phyloP scores from a whole-genome alignment of 192 early-diverging fungal genomes.

The Umbelopsis isabellina region DNA sequence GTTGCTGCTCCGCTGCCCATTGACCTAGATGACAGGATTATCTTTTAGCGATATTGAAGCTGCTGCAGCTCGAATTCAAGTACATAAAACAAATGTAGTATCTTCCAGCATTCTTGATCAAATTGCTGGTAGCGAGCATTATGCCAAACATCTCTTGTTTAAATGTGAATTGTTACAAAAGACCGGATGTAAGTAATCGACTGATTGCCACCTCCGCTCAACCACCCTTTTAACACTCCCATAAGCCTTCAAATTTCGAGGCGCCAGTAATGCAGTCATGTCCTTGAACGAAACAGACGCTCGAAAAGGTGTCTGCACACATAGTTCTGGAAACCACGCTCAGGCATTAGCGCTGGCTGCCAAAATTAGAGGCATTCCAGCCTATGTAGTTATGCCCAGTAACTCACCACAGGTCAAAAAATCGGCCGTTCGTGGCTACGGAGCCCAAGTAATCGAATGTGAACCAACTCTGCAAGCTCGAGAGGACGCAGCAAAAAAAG shows the following conservation, averaged over 20 bases:
- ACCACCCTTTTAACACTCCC: too few relatives aligned
- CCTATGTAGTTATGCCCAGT: conserved; percentile 54
- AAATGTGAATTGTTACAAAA: conserved; percentile 60
- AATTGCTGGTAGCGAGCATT: neutral
- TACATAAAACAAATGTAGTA: conserved; percentile 51
- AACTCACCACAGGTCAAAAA: conserved; percentile 52
- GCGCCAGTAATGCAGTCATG: conserved; percentile 54
- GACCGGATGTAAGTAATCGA: conserved; percentile 34
- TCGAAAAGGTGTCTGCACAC: conserved; percentile 48
- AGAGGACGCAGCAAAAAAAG: conserved; percentile 38
- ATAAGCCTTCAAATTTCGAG: conserved; percentile 59
- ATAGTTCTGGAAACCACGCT: conserved; percentile 56
- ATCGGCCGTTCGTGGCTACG: conserved; percentile 54
- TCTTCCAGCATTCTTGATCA: conserved; percentile 42
- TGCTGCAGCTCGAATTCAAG: conserved; percentile 46
- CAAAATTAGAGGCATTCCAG: conserved; percentile 38
- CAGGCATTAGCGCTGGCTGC: conserved; percentile 64
- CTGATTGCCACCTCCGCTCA: too few relatives aligned
- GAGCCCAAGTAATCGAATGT: conserved; percentile 53
- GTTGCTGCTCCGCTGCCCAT: neutral
- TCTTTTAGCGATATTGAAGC: conserved; percentile 26
- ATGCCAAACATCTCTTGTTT: conserved; percentile 41
- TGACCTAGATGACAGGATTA: neutral
- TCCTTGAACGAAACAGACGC: conserved; percentile 30
- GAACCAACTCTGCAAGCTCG: conserved; percentile 44